Percentiles rank a stretch among this genome's conserved stretches.
Conservation (phyloP, 805 yeast species). For the Candida tallmaniae region DNA sequence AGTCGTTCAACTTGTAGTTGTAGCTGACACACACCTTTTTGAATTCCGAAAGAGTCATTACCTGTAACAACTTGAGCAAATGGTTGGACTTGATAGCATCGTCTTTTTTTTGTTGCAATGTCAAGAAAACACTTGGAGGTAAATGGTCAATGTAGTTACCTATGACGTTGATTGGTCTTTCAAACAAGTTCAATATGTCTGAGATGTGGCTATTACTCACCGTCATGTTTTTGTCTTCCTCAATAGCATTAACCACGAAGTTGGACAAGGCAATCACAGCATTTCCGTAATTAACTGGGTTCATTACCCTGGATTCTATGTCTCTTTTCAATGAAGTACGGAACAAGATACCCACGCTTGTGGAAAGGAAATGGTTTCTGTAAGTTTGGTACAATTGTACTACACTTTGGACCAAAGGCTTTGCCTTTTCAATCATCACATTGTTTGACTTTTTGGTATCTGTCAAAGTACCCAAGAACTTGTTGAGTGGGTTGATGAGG, state of each 20-base stretch:
- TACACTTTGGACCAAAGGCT: conserved; percentile 7
- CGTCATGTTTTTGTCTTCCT: conserved; percentile 56
- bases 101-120: conserved; percentile 20
- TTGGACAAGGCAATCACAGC: conserved; percentile 59
- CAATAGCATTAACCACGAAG: conserved; percentile 53
- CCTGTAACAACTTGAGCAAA: conserved; percentile 53
- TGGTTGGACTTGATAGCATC: conserved; percentile 20
- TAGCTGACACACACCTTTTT: conserved; percentile 61
- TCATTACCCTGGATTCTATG: conserved; percentile 56
- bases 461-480: conserved; percentile 4
- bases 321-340: conserved; percentile 44
- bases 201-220: conserved; percentile 51
- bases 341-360: conserved; percentile 31
- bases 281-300: conserved; percentile 56
- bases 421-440: conserved; percentile 8
- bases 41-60: conserved; percentile 59
- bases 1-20: conserved; percentile 59
- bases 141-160: conserved; percentile 31
- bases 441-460: conserved; percentile 4
- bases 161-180: conserved; percentile 48
- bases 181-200: conserved; percentile 55
- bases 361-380: conserved; percentile 22
- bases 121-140: conserved; percentile 47
- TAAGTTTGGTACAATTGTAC: conserved; percentile 11
- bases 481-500: conserved; percentile 4